A percentile compares a stretch with the other conserved stretches of the same genome.
These are phyloP conservation scores for Cordia subcordata DNA, from an alignment of 257 asterid genomes.

Conservation along the genomic window DNA sequence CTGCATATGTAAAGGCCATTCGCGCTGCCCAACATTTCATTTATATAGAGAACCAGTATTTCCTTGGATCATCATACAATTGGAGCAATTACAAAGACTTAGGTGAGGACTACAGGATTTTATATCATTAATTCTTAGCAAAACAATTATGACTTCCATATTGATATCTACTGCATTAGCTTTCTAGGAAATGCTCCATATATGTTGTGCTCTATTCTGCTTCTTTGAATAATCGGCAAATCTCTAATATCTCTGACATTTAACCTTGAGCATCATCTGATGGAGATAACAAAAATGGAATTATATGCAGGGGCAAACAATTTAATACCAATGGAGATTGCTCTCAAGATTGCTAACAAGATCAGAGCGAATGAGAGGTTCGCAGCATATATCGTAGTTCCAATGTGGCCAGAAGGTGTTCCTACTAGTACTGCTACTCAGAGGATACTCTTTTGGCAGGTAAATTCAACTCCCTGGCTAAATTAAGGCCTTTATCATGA, in stretches of 20 bases:
- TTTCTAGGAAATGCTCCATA: no score
- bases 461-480: constrained; percentile 10
- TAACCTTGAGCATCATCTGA: background rate
- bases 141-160: no score
- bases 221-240: no score
- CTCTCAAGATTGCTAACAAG: constrained; percentile 75
- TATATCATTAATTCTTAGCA: no score
- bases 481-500: background rate
- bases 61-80: constrained; percentile 81
- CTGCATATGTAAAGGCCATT: constrained; percentile 91
- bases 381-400: constrained; percentile 66
- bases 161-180: no score
- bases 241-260: no score
- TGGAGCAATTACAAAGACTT: constrained; percentile 58
- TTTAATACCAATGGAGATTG: constrained; percentile 90
- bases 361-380: constrained; percentile 69
- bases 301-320: constrained; percentile 72
- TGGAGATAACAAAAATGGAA: constrained; percentile 4
- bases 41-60: constrained; percentile 88
- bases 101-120: constrained; percentile 37
- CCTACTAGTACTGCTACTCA: constrained; percentile 86
- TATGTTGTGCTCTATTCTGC: no score
- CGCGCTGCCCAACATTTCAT: constrained; percentile 91
- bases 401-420: constrained; percentile 97
- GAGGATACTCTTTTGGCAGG: constrained; percentile 95